Evolutionary conservation across 164 flowering plant genomes (phyloP).

Genomic region (Aristolochia contorta): DNA sequence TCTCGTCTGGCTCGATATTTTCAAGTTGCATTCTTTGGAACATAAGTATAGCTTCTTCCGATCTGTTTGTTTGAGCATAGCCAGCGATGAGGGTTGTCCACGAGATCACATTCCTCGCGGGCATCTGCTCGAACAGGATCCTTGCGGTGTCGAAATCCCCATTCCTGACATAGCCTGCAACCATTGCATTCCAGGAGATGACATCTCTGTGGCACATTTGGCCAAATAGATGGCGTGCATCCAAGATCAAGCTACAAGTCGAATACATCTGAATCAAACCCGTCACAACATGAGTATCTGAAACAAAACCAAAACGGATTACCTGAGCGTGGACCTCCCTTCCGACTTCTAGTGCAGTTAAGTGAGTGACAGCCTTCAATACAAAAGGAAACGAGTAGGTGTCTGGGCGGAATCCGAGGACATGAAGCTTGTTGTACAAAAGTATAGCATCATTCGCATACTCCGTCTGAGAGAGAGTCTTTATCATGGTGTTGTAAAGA

Average conservation of each 20-base stretch:
- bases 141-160: slow-evolving; percentile 38
- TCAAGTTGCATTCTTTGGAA: slow-evolving; percentile 45
- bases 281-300: slow-evolving; percentile 27
- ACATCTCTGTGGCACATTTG: slow-evolving; percentile 19
- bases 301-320: slow-evolving; percentile 25
- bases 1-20: slow-evolving; percentile 46
- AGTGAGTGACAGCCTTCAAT: slow-evolving; percentile 32
- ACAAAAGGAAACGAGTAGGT: slow-evolving; percentile 47
- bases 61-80: slow-evolving; percentile 31
- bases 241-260: slow-evolving; percentile 17
- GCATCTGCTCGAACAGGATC: slow-evolving; percentile 42
- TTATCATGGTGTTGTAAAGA: slow-evolving; percentile 48
- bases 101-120: slow-evolving; percentile 43
- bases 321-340: slow-evolving; percentile 37
- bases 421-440: slow-evolving; percentile 23
- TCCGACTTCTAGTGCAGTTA: slow-evolving; percentile 20
- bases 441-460: slow-evolving; percentile 26
- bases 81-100: slow-evolving; percentile 54
- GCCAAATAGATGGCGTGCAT: slow-evolving; percentile 52
- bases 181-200: slow-evolving; percentile 49
- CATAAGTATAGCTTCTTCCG: slow-evolving; percentile 35
- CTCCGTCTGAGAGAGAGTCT: slow-evolving; percentile 20
- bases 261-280: slow-evolving; percentile 45
- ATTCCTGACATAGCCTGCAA: slow-evolving; percentile 39
- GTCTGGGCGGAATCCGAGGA: slow-evolving; percentile 33